Evolutionary conservation across 192 early-diverging fungal genomes (phyloP), one percentile per base, ranked within the genome.

Genomic region (Linnemannia zychae): DNA sequence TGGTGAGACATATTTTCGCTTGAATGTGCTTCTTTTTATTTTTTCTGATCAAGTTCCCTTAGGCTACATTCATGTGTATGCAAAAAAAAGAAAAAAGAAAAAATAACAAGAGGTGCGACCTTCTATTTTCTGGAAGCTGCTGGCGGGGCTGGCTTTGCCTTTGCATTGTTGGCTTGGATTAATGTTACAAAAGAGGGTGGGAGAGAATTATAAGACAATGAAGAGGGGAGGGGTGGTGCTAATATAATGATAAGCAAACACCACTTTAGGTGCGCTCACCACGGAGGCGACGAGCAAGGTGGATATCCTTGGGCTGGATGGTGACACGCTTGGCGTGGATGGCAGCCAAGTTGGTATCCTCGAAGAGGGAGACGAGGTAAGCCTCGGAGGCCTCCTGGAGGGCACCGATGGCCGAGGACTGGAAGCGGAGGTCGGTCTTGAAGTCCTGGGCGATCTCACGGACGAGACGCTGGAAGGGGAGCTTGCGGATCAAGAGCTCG

Each of bases 271-370:
- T 92, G 87, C 96, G 93, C 91, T 97, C 95, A 78, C 96, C 96
- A 89, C 96, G 96, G 82, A 99, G 96, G 91, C 98, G 95, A 76
- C 97, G 95, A 76, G 98, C 98, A 80, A 99, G 93, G 92, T 99
- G 98, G 87, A 99, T 96, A 91, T 99, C 99, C 95, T 99, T 99
- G 87, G 98, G 98, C 91, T 99, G 98, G 91, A 99, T 99, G 88
- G 99, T 99, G 84, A 99, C 99, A 91, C 99, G 95, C 95, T 98
- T 98, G 89, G 97, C 99, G 90, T 99, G 98, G 93, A 98, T 97
- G 84, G 98, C 99, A 67, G 98, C 98, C 90, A 99, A 92, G 91
- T 99, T 99, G 89, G 98, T 99, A 90, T 99, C 98, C 90, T 98
- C 99, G 70, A 97, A 97, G 63, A 97, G 92, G 46, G 92, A 90